phyloP scores from a whole-genome alignment of 2,329 filamentous ascomycete species.

The Alternaria consortialis region DNA sequence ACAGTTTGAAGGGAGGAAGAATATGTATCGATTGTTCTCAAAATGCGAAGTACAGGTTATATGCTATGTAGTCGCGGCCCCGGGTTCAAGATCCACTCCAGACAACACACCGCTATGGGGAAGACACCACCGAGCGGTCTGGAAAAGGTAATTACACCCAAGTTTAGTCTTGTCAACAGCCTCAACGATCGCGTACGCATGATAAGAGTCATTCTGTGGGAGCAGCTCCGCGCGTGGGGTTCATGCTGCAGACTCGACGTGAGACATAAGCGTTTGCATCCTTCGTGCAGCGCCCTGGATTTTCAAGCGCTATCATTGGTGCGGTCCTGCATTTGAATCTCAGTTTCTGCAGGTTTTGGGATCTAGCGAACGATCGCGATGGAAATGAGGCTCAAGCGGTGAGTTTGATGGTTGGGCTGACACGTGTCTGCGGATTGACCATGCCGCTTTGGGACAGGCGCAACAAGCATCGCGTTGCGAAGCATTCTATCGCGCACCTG shows the following conservation, averaged over 20 bases:
- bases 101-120: conserved; percentile 2
- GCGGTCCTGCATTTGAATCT: not conserved
- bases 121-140: conserved; percentile 1
- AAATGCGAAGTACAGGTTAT: not conserved
- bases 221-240: not conserved
- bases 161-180: conserved; percentile 2
- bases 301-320: conserved; percentile 1
- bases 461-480: not conserved
- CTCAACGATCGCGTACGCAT: not conserved
- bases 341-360: not conserved
- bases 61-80: not conserved
- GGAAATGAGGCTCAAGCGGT: conserved; percentile 18
- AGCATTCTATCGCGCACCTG: not conserved
- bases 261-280: conserved; percentile 12
- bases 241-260: not conserved
- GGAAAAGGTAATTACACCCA: not conserved
- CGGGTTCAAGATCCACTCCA: not conserved
- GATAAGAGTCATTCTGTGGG: conserved; percentile 13
- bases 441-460: conserved; percentile 1
- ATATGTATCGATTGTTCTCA: not conserved
- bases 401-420: conserved; percentile 13
- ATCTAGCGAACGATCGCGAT: conserved; percentile 6
- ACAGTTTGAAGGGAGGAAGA: not conserved
- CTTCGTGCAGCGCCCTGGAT: not conserved
- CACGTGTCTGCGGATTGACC: conserved; percentile 9